Conservation (phyloP, 176 grass and related monocot genomes). For the Saccharum officinarum region DNA sequence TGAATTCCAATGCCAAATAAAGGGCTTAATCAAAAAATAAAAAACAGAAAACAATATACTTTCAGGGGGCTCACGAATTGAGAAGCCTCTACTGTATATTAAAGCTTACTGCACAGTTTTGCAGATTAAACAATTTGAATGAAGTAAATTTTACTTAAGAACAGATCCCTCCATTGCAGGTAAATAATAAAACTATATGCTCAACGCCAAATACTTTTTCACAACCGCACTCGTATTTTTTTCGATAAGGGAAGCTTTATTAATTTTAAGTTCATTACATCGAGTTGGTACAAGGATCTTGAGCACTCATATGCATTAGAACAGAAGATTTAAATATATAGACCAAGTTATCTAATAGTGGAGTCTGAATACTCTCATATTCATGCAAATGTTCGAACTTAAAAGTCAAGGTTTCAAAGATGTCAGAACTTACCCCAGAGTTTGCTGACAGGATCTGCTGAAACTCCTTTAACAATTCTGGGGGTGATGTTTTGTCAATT, state of each 20-base stretch:
- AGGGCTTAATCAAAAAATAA: neutral
- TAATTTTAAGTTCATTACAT: no score
- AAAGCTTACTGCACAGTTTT: no score
- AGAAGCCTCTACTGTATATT: no score
- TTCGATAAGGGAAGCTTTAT: neutral
- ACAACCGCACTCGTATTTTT: neutral
- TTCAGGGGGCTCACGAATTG: neutral
- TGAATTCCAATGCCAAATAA: neutral
- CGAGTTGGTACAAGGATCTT: no score
- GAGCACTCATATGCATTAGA: neutral
- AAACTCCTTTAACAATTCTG: conserved; percentile 57
- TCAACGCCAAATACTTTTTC: neutral
- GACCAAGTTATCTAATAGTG: neutral
- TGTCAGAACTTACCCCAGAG: conserved; percentile 42
- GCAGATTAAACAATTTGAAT: neutral
- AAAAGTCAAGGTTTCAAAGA: neutral
- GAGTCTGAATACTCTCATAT: neutral
- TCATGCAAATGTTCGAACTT: neutral
- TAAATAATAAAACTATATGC: neutral
- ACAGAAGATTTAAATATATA: neutral
- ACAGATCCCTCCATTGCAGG: neutral
- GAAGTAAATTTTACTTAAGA: neutral
- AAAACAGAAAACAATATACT: neutral
- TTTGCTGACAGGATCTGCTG: conserved; percentile 50
- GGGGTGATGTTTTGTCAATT: conserved; percentile 44